Conservation (phyloP, 345 rosid genomes). For the Kernera saxatilis region DNA sequence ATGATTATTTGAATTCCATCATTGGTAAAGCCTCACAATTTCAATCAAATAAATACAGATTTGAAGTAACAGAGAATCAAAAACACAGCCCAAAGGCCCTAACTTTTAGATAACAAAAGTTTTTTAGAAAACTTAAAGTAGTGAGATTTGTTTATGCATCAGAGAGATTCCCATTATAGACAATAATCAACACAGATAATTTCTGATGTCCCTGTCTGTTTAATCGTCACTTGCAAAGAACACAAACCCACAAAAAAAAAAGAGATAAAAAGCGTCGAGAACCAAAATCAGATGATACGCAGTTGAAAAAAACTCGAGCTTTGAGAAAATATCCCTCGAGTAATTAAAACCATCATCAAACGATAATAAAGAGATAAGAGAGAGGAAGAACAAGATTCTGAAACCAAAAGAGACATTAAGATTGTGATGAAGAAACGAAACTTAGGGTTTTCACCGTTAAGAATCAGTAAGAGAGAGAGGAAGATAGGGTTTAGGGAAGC, state of each 20-base stretch:
- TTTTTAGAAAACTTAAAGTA: neutral
- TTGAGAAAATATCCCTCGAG: neutral
- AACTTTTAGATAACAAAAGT: neutral
- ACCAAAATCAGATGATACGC: neutral
- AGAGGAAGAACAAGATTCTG: neutral
- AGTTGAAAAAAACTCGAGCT: neutral
- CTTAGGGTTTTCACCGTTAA: neutral
- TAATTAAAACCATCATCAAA: neutral
- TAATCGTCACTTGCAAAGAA: conserved; percentile 56
- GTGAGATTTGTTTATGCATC: conserved; percentile 19
- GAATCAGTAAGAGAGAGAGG: neutral
- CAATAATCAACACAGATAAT: conserved; percentile 30
- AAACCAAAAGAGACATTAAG: neutral
- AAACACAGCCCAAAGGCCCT: conserved; percentile 18
- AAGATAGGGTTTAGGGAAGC: neutral
- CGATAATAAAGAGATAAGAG: neutral
- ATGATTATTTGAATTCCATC: conserved; percentile 36
- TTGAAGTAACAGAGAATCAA: neutral
- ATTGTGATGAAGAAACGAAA: neutral
- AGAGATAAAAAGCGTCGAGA: neutral
- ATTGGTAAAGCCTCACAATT: conserved; percentile 26
- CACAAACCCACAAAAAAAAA: neutral
- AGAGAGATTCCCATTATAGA: conserved; percentile 39
- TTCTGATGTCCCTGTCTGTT: conserved; percentile 90
- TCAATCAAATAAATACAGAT: neutral